Percentiles rank a stretch among this genome's conserved stretches.
These are phyloP conservation scores for Lentinula edodes DNA, from an alignment of 768 basidiomycete species.

Conservation along the genomic window DNA sequence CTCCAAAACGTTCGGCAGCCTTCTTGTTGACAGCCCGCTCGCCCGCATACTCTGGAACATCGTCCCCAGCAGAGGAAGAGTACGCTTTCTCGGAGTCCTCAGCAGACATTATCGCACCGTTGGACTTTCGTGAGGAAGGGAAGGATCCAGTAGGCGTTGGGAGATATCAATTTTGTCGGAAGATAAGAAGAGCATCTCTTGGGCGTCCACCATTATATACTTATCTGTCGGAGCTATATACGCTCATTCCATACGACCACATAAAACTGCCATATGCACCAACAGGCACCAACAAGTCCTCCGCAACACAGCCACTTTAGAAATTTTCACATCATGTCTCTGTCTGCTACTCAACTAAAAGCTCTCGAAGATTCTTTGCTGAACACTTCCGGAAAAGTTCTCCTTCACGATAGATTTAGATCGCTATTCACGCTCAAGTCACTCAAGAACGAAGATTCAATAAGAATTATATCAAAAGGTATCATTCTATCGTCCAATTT, in stretches of 20 bases:
- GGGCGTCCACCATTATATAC: too few relatives aligned
- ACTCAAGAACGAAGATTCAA: slow-evolving; percentile 70
- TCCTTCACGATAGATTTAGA: slow-evolving; percentile 84
- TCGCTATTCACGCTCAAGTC: slow-evolving; percentile 91
- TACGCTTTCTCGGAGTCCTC: slow-evolving; percentile 6
- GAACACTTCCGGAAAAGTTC: slow-evolving; percentile 64
- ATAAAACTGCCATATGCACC: background rate
- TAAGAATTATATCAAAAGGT: slow-evolving; percentile 86
- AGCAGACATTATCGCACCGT: slow-evolving; percentile 1
- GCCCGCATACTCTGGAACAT: background rate
- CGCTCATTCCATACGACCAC: background rate
- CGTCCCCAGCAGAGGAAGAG: background rate
- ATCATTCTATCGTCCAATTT: background rate
- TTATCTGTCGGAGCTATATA: background rate
- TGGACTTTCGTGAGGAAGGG: background rate
- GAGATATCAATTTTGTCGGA: background rate
- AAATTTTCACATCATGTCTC: background rate
- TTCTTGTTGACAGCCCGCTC: slow-evolving; percentile 19
- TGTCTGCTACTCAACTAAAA: slow-evolving; percentile 46
- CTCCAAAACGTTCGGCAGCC: slow-evolving; percentile 23
- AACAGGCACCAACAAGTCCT: background rate
- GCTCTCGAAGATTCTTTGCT: slow-evolving; percentile 73
- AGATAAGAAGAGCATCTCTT: background rate
- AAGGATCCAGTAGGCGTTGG: background rate
- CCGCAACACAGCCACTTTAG: background rate